phyloP scores from a whole-genome alignment of 2,329 filamentous ascomycete species.

The Fusarium sp. region DNA sequence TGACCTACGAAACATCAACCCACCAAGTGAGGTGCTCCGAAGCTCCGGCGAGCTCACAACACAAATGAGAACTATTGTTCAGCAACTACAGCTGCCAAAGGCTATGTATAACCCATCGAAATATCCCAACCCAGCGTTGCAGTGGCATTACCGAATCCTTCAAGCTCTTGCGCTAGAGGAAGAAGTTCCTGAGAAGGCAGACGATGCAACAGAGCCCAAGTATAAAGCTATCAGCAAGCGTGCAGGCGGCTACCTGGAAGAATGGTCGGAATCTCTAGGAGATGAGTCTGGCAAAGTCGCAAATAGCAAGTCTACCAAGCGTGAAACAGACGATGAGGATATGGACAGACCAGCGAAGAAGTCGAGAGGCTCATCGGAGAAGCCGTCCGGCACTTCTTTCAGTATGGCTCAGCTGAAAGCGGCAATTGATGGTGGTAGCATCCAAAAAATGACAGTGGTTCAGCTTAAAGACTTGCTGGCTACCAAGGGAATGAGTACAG shows the following conservation, averaged over 20 bases:
- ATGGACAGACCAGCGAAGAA: slow-evolving; percentile 63
- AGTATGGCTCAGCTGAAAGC: slow-evolving; percentile 62
- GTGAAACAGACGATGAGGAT: slow-evolving; percentile 63
- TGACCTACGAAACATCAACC: slow-evolving; percentile 82
- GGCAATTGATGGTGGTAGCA: slow-evolving; percentile 59
- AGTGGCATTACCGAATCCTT: slow-evolving; percentile 97
- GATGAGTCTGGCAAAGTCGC: slow-evolving; percentile 60
- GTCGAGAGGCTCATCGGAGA: slow-evolving; percentile 54
- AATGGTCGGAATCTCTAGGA: slow-evolving; percentile 80
- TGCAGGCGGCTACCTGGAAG: slow-evolving; percentile 80
- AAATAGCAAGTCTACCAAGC: slow-evolving; percentile 62
- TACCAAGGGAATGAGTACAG: slow-evolving; percentile 61
- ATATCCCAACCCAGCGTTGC: slow-evolving; percentile 91
- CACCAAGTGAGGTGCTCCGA: slow-evolving; percentile 64
- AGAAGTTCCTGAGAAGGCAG: slow-evolving; percentile 79
- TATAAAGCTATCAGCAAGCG: slow-evolving; percentile 92
- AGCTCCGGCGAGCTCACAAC: slow-evolving; percentile 81
- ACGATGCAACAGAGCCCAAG: slow-evolving; percentile 86
- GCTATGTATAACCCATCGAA: slow-evolving; percentile 85
- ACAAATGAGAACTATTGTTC: slow-evolving; percentile 83
- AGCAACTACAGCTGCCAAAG: slow-evolving; percentile 90
- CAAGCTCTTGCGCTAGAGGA: slow-evolving; percentile 94
- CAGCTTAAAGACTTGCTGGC: slow-evolving; percentile 65
- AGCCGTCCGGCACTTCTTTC: slow-evolving; percentile 53
- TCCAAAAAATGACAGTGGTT: slow-evolving; percentile 68